Evolutionary conservation across 1,284 basidiomycete genomes (phyloP).

Genomic region (Sphagnurus paluster): DNA sequence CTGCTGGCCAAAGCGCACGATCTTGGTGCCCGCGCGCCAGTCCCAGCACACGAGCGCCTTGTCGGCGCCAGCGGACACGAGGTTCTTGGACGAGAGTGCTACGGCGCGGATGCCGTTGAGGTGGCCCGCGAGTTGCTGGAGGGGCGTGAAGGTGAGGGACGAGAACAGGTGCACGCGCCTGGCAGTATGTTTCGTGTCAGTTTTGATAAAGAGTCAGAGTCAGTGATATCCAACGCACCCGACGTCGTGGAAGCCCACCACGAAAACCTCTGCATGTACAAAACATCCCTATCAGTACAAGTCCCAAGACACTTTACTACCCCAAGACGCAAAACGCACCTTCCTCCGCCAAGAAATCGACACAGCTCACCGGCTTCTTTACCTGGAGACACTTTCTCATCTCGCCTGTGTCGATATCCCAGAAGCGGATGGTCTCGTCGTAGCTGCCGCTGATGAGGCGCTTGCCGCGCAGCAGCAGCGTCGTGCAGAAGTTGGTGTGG

Average conservation of each 20-base stretch:
- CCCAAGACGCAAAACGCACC: conserved; percentile 40
- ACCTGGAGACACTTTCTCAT: conserved; percentile 80
- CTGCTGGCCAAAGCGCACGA: conserved; percentile 90
- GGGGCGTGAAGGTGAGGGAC: conserved; percentile 74
- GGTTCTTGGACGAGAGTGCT: conserved; percentile 80
- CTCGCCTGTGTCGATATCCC: conserved; percentile 81
- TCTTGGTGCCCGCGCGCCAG: conserved; percentile 82
- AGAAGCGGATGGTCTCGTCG: conserved; percentile 88
- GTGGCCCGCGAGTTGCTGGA: conserved; percentile 84
- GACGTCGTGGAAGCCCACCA: conserved; percentile 90
- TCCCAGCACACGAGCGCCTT: conserved; percentile 90
- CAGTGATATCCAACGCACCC: conserved; percentile 61
- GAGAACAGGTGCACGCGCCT: conserved; percentile 83
- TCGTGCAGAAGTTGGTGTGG: conserved; percentile 88
- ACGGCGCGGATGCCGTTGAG: conserved; percentile 84
- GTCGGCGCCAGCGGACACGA: conserved; percentile 84
- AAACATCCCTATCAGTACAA: not conserved
- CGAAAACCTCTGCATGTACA: conserved; percentile 70
- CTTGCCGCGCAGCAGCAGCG: conserved; percentile 75
- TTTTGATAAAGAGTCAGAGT: not conserved
- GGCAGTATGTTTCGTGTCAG: not conserved
- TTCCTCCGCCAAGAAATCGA: conserved; percentile 84
- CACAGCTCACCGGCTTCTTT: conserved; percentile 87
- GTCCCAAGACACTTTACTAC: too few species aligned
- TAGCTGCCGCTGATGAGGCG: conserved; percentile 87